Evolutionary conservation across 768 basidiomycete species (phyloP).

Genomic region (Pleurotus eryngii): DNA sequence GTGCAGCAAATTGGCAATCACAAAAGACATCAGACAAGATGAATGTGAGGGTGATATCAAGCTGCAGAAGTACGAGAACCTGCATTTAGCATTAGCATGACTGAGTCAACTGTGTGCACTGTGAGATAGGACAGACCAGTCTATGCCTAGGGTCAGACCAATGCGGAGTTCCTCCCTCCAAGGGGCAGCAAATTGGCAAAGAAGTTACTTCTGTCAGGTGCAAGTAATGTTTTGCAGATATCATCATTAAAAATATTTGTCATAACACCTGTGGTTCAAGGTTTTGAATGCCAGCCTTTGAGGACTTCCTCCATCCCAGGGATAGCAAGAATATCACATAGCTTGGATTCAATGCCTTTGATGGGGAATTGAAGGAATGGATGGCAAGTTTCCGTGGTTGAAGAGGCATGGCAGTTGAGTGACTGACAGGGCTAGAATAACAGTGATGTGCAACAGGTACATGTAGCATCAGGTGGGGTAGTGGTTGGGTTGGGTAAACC

Average conservation of each 20-base stretch:
- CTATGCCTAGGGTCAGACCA: not conserved
- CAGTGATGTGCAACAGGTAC: not conserved
- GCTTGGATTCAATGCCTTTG: not conserved
- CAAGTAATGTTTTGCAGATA: not conserved
- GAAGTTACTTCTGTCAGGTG: not conserved
- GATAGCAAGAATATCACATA: not conserved
- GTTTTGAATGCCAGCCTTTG: not conserved
- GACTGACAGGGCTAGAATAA: not conserved
- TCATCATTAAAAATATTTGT: not conserved
- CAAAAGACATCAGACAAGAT: constrained; percentile 23
- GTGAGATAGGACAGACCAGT: not conserved
- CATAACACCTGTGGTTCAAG: not conserved
- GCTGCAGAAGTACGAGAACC: constrained; percentile 26
- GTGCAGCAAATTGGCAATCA: constrained; percentile 21
- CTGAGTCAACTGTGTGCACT: not conserved
- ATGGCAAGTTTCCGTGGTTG: not conserved
- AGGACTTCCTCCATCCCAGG: not conserved
- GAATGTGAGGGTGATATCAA: constrained; percentile 22
- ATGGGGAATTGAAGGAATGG: not conserved
- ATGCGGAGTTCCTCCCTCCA: not conserved
- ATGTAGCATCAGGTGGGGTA: not conserved
- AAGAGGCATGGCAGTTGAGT: not conserved
- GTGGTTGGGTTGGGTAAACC: not conserved
- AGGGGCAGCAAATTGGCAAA: not conserved
- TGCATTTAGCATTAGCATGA: not conserved